Evolutionary conservation across 345 rosid genomes (phyloP), one percentile per base, ranked within the genome.

Genomic region (Pseudoturritis turrita): DNA sequence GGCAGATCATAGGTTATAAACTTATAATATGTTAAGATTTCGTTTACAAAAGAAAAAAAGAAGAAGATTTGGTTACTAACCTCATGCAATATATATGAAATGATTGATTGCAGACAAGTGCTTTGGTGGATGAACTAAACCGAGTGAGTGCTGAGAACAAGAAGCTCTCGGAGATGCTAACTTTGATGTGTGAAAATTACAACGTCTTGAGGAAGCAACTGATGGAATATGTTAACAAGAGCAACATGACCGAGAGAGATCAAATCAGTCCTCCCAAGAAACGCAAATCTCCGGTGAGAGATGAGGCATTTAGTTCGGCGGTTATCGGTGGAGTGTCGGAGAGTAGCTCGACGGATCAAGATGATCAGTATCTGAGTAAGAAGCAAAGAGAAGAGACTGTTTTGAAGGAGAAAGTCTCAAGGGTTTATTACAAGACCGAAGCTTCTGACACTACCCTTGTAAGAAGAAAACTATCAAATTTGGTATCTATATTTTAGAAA

Each of bases 271-370:
- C 85, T 21, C 84, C 93, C 10, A 95, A 77, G 86, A 95, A 91
- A 70, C 86, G 99, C 19, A 95, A 88, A 55, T 81, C 87, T 8
- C 92, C 87, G 17, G 77, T 80, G 45, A 81, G 82, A 71, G 80
- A 77, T 28, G 81, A 80, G 28, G 55, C 66, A 26, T 7, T 21
- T 40, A 37, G 64, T 5, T 68, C 70, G 6, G 79, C 54, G 8
- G 13, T 71, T 29, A 52, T 72, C 35, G 80, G 77, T 29, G 89
- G 95, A 41, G 79, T 83, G 3, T 89, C 97, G 0, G 97, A 95
- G 77, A 88, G 90, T 78, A 91, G 98, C 79, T 89, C 98, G 3
- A 88, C 87, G n/a, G 97, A 91, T 49, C 91, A 91, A 70, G 96
- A 89, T 68, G 96, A 67, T 53, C 71, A 87, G 55, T 84, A 92